Evolutionary conservation across 2,329 filamentous ascomycete genomes (phyloP).

Genomic region (Trichoderma guizhouense): DNA sequence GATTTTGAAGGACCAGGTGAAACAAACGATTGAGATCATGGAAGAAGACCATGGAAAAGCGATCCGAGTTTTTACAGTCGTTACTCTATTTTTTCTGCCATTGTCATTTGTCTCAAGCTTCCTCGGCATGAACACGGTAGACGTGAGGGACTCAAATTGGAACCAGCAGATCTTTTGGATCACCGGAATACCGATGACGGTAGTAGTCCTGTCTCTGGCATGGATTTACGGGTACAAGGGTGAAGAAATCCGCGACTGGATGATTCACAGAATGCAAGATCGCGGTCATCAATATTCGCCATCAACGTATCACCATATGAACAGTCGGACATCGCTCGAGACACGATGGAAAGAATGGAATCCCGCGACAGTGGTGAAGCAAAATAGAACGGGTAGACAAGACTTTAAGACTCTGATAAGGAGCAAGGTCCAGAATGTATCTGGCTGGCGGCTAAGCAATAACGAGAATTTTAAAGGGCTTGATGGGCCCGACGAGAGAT

Average conservation of each 20-base stretch:
- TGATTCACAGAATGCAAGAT: background rate
- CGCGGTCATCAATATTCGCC: background rate
- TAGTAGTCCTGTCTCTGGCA: background rate
- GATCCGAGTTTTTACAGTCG: constrained; percentile 39
- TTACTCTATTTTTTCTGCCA: constrained; percentile 39
- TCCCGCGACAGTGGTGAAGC: background rate
- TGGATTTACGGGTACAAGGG: background rate
- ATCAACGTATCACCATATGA: background rate
- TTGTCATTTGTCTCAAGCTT: constrained; percentile 26
- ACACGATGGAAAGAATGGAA: background rate
- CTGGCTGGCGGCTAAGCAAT: background rate
- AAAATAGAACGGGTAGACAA: background rate
- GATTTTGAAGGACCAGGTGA: constrained; percentile 20
- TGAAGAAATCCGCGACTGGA: background rate
- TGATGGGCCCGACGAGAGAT: background rate
- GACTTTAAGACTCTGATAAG: background rate
- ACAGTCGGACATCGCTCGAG: background rate
- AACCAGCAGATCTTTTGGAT: constrained; percentile 42
- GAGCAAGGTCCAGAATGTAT: background rate
- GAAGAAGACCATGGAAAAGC: constrained; percentile 32
- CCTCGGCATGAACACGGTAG: constrained; percentile 45
- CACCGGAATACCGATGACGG: constrained; percentile 31
- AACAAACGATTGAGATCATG: constrained; percentile 26
- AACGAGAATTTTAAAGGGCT: background rate
- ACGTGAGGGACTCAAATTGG: constrained; percentile 38